These are phyloP conservation scores for Hypoxylon lienhwacheense DNA, from an alignment of 495 filamentous ascomycete species.

Conservation along the genomic window DNA sequence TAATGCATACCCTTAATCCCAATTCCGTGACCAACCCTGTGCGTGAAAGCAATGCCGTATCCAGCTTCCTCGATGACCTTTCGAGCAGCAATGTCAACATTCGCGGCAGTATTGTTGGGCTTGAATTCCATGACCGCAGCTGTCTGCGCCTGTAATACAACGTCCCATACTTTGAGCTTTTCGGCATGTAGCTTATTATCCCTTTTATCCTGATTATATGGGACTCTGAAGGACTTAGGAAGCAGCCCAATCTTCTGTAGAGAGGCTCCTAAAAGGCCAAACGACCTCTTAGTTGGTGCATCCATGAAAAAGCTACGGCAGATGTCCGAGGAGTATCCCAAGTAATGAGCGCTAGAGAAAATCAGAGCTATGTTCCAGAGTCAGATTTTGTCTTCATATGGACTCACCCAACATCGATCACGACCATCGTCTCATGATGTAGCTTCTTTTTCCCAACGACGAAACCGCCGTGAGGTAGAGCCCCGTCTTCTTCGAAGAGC, in stretches of 20 bases:
- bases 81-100: slow-evolving; percentile 57
- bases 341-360: slow-evolving; percentile 49
- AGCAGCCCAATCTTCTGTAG: background rate
- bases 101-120: slow-evolving; percentile 51
- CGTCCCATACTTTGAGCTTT: slow-evolving; percentile 55
- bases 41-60: slow-evolving; percentile 56
- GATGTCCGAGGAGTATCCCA: slow-evolving; percentile 61
- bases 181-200: slow-evolving; percentile 38
- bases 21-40: slow-evolving; percentile 59
- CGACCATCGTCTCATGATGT: slow-evolving; percentile 52
- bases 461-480: slow-evolving; percentile 56
- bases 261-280: background rate
- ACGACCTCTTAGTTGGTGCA: background rate
- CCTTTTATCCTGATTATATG: too few relatives aligned
- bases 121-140: slow-evolving; percentile 47
- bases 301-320: slow-evolving; percentile 57
- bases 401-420: slow-evolving; percentile 59
- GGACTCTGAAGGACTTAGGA: background rate
- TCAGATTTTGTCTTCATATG: background rate
- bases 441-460: slow-evolving; percentile 53
- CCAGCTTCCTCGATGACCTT: slow-evolving; percentile 53
- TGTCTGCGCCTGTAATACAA: slow-evolving; percentile 56
- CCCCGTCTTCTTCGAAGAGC: slow-evolving; percentile 58
- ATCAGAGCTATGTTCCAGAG: slow-evolving; percentile 15
- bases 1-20: slow-evolving; percentile 53